These are phyloP conservation scores for Candolleomyces efflorescens DNA, from an alignment of 768 basidiomycete genomes.

Conservation along the genomic window DNA sequence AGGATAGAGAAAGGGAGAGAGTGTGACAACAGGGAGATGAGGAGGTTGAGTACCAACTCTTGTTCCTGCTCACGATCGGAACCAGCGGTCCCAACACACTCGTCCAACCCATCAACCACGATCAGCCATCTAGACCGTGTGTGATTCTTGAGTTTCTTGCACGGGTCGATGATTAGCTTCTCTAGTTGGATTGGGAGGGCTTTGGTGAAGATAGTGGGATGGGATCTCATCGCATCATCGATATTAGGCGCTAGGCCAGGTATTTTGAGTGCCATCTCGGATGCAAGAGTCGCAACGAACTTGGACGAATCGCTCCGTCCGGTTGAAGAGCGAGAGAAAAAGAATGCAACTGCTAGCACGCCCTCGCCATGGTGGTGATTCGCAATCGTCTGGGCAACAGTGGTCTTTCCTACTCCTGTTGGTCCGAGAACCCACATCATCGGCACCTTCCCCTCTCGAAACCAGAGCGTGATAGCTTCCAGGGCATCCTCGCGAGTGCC, in stretches of 20 bases:
- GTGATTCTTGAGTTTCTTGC: not conserved
- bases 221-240: not conserved
- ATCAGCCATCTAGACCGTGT: not conserved
- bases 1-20: slow-evolving; percentile 18
- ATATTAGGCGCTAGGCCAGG: not conserved
- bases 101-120: slow-evolving; percentile 5
- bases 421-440: not conserved
- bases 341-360: slow-evolving; percentile 3
- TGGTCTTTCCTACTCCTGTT: slow-evolving; percentile 8
- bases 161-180: not conserved
- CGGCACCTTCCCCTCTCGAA: not conserved
- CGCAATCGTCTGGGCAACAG: slow-evolving; percentile 6
- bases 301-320: not conserved
- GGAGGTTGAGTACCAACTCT: slow-evolving; percentile 11
- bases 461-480: not conserved
- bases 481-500: not conserved
- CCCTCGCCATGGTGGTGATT: not conserved
- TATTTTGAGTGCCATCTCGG: not conserved
- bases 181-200: slow-evolving; percentile 7
- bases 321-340: slow-evolving; percentile 1
- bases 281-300: slow-evolving; percentile 1
- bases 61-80: slow-evolving; percentile 8
- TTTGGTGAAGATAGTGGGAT: not conserved
- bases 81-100: not conserved
- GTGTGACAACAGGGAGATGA: not conserved